A percentile compares a stretch with the other conserved stretches of the same genome.
phyloP scores from a whole-genome alignment of 2,329 filamentous ascomycete genomes.

The Hymenoscyphus occultus region DNA sequence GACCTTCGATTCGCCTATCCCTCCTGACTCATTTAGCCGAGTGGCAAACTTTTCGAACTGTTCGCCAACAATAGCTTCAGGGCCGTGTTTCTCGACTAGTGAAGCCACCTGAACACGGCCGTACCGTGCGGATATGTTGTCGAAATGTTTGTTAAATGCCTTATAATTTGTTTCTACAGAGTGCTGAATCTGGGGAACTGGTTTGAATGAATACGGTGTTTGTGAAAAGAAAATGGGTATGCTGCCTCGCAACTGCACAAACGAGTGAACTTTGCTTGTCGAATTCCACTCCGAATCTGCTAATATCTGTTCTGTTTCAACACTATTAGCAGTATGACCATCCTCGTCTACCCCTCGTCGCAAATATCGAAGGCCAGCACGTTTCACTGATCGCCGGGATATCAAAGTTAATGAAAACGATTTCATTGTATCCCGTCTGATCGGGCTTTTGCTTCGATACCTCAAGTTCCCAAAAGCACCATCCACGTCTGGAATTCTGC shows the following conservation, averaged over 20 bases:
- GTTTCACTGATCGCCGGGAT: conserved; percentile 81
- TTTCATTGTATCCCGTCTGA: conserved; percentile 19
- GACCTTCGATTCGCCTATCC: conserved; percentile 48
- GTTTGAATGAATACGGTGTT: conserved; percentile 89
- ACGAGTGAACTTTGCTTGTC: conserved; percentile 68
- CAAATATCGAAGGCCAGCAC: conserved; percentile 85
- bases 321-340: conserved; percentile 82
- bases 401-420: conserved; percentile 73
- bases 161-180: conserved; percentile 73
- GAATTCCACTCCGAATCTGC: conserved; percentile 66
- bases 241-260: conserved; percentile 83
- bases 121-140: conserved; percentile 65
- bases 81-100: conserved; percentile 83
- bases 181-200: conserved; percentile 76
- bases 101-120: conserved; percentile 76
- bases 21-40: conserved; percentile 61
- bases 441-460: conserved; percentile 7
- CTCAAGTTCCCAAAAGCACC: neutral
- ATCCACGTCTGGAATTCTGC: neutral
- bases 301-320: conserved; percentile 94
- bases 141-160: conserved; percentile 79
- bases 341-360: conserved; percentile 88
- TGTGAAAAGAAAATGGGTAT: conserved; percentile 96
- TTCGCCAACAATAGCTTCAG: conserved; percentile 75
- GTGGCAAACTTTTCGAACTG: conserved; percentile 69